Evolutionary conservation across 148 eudicot species (phyloP).

Genomic region (Rhododendron griersonianum): DNA sequence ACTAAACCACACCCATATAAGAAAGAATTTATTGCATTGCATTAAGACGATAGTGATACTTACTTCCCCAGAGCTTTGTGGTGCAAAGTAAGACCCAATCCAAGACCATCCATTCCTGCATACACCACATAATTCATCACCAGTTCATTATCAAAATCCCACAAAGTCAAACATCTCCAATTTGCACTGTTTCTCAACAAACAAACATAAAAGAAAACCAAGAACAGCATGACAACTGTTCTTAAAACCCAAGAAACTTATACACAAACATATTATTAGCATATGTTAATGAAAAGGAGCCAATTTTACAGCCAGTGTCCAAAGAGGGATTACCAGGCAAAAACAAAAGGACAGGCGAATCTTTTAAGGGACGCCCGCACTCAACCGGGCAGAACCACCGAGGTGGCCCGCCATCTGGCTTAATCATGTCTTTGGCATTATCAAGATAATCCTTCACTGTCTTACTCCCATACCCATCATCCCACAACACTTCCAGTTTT

Average conservation of each 20-base stretch:
- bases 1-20: not conserved
- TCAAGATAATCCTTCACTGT: slow-evolving; percentile 89
- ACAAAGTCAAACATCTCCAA: not conserved
- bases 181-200: not conserved
- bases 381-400: slow-evolving; percentile 91
- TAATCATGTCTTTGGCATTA: slow-evolving; percentile 53
- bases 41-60: slow-evolving; percentile 17
- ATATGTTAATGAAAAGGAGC: not conserved
- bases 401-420: slow-evolving; percentile 84
- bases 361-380: slow-evolving; percentile 60
- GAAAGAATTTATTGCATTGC: not conserved
- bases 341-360: slow-evolving; percentile 80
- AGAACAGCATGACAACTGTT: not conserved
- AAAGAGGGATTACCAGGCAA: slow-evolving; percentile 70
- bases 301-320: not conserved
- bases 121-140: not conserved
- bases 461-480: slow-evolving; percentile 83
- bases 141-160: not conserved
- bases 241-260: not conserved
- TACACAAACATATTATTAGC: not conserved
- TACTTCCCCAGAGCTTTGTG: slow-evolving; percentile 83
- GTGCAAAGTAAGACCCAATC: slow-evolving; percentile 86
- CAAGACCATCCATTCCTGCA: slow-evolving; percentile 94
- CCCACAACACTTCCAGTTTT: slow-evolving; percentile 67
- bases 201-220: not conserved